Evolutionary conservation across 257 asterid genomes (phyloP), one percentile per base, ranked within the genome.

Genomic region (Mitragyna speciosa): DNA sequence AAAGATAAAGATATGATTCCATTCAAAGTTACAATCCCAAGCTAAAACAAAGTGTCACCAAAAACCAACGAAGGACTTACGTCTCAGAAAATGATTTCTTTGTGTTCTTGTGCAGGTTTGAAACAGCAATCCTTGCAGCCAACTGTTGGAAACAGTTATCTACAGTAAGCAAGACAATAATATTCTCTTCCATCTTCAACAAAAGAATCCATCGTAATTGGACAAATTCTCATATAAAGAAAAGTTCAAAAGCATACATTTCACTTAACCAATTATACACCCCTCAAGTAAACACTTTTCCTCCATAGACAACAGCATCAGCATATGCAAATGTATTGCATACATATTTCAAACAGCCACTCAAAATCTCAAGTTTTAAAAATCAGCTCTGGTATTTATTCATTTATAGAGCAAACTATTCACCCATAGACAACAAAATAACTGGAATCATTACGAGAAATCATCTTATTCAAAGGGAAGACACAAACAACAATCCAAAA

Each of bases 101-200:
- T 0, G 99, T 96, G 82, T 89, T 96, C 88, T 94, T 96, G 87
- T 96, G 99, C 71, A 96, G 94, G 88, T 96, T 94, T 14, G 99
- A 96, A 81, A 96, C 98, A 17, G 97, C 98, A 89, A 96, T 94
- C 92, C 99, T 91, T 30, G 99, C 99, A 61, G 99, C 99, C 92
- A 96, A 84, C 99, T 96, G 91, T 80, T 31, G 28, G 54, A 14
- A 74, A 58, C 63, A 78, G 43, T 36, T 7, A 72, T 22, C 17
- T 0, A 52, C 12, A 1, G 31, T 48, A 19, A 30, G 45, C n/a
- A 52, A n/a, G 19, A 52, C 2, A 15, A 26, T 36, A 36, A 36
- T 0, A 61, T 11, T 19, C 15, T 58, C 78, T 2, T 22, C 11
- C 9, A 61, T 2, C 12, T 71, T 51, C 24, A 72, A 71, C 47